Conservation (phyloP, 148 eudicot species). For the Silene uniflora region DNA sequence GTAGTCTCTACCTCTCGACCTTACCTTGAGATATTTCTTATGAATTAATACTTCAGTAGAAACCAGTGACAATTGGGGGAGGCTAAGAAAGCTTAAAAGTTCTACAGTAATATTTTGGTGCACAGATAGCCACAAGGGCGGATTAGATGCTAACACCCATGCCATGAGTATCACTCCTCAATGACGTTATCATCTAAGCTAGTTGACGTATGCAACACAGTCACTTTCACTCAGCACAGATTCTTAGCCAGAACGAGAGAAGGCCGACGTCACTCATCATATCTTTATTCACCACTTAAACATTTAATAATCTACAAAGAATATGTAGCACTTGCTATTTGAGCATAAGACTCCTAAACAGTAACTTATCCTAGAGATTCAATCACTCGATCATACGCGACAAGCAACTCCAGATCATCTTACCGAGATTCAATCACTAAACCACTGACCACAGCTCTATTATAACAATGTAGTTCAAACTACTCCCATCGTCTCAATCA, state of each 20-base stretch:
- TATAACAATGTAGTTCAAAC: background rate
- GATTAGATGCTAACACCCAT: too few species aligned
- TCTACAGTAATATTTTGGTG: too few species aligned
- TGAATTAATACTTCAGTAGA: background rate
- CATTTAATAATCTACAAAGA: background rate
- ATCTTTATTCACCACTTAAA: background rate
- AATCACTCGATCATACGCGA: background rate
- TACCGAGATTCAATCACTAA: constrained; percentile 11
- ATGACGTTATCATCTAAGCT: too few species aligned
- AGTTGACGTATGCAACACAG: too few species aligned
- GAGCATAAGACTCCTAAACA: background rate
- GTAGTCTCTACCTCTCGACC: background rate
- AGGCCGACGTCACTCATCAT: background rate
- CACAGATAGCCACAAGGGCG: background rate
- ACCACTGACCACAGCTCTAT: constrained; percentile 14
- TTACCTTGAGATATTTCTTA: background rate
- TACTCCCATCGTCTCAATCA: background rate
- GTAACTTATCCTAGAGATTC: background rate
- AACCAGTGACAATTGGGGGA: background rate
- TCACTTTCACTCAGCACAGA: too few species aligned
- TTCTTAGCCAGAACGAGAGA: background rate
- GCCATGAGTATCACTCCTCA: too few species aligned
- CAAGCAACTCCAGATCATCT: background rate
- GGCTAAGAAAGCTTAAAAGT: background rate
- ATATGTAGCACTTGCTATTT: background rate